phyloP scores from a whole-genome alignment of 306 rosid species.

The Sphenostylis stenocarpa region DNA sequence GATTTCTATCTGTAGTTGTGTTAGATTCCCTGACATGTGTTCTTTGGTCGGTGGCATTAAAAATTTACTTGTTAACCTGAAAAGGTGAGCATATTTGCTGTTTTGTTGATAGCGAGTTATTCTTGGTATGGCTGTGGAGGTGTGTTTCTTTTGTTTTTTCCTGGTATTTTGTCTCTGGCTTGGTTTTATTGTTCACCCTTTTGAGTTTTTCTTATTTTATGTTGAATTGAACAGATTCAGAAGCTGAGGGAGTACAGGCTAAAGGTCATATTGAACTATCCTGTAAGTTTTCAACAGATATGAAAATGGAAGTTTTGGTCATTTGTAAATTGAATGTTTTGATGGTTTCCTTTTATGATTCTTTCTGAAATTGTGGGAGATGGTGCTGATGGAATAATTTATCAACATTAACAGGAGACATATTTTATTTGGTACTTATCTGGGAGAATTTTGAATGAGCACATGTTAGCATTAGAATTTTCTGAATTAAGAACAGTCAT shows the following conservation, averaged over 20 bases:
- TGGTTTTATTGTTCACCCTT: neutral
- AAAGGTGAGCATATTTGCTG: neutral
- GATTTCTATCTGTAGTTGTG: conserved; percentile 13
- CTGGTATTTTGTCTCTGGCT: neutral
- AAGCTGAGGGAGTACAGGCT: conserved; percentile 76
- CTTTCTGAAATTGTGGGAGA: conserved; percentile 1
- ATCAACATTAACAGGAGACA: neutral
- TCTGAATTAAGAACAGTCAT: neutral
- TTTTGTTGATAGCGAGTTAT: too few relatives aligned
- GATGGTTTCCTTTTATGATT: conserved; percentile 24
- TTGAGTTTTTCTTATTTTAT: neutral
- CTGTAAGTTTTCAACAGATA: conserved; percentile 46
- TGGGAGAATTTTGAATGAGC: conserved; percentile 15
- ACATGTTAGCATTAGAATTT: neutral
- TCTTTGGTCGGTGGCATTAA: neutral
- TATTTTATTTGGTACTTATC: conserved; percentile 12
- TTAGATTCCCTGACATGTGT: neutral
- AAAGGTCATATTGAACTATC: conserved; percentile 48
- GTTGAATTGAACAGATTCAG: conserved; percentile 54
- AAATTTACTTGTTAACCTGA: neutral
- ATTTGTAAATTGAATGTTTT: neutral
- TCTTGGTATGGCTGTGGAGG: neutral
- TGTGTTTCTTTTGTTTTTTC: neutral
- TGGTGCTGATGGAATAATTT: conserved; percentile 16
- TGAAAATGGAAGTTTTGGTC: neutral